A percentile compares a stretch with the other conserved stretches of the same genome.
phyloP scores from a whole-genome alignment of 345 rosid genomes.

The Citrus inodora region DNA sequence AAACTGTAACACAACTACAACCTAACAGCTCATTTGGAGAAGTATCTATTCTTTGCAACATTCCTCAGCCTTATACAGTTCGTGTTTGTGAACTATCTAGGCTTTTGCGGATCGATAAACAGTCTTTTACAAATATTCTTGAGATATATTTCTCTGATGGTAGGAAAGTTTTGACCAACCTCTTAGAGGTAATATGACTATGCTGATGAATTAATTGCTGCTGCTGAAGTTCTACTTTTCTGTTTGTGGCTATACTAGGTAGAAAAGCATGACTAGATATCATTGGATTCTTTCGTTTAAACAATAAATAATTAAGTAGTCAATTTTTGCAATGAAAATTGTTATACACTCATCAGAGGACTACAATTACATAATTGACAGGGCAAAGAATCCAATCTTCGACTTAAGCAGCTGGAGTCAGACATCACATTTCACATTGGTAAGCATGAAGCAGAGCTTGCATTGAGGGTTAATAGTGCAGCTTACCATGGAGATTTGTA shows the following conservation, averaged over 20 bases:
- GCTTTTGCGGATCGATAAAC: conserved; percentile 88
- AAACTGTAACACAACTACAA: conserved; percentile 47
- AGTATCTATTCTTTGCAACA: conserved; percentile 86
- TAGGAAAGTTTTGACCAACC: conserved; percentile 71
- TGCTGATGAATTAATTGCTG: background rate
- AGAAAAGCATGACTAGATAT: background rate
- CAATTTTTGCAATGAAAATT: background rate
- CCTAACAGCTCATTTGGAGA: conserved; percentile 83
- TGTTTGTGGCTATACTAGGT: background rate
- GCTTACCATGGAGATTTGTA: conserved; percentile 80
- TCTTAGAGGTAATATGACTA: conserved; percentile 58
- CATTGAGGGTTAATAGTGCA: conserved; percentile 77
- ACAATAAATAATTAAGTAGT: background rate
- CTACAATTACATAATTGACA: conserved; percentile 26
- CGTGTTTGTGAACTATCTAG: conserved; percentile 72
- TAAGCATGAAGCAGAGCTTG: conserved; percentile 96
- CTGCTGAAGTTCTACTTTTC: background rate
- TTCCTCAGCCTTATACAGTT: conserved; percentile 87
- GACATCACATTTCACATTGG: conserved; percentile 83
- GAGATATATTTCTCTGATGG: conserved; percentile 94
- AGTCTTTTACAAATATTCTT: conserved; percentile 72
- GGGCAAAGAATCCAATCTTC: conserved; percentile 69
- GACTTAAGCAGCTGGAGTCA: conserved; percentile 70
- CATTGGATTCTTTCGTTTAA: background rate
- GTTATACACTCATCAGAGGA: no score